A percentile compares a stretch with the other conserved stretches of the same genome.
Conservation (phyloP, 2,329 filamentous ascomycete species). For the Intubia oerlemansii region DNA sequence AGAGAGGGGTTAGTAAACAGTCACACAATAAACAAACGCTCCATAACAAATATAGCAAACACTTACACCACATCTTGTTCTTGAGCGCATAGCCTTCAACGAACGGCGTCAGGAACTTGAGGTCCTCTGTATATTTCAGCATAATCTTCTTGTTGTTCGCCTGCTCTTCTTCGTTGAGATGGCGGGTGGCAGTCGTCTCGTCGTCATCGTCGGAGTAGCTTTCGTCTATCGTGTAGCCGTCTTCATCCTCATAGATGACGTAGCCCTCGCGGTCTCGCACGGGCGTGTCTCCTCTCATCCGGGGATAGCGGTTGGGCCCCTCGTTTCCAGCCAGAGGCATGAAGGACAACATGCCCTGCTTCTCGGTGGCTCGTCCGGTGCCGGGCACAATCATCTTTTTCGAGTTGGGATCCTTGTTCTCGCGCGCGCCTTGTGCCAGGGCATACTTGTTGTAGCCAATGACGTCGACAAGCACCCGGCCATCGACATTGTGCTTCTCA, state of each 20-base stretch:
- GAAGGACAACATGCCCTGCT: no score
- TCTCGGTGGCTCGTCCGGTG: constrained; percentile 2
- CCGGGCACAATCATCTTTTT: constrained; percentile 7
- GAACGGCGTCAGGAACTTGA: constrained; percentile 20
- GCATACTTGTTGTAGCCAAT: constrained; percentile 21
- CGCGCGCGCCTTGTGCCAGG: constrained; percentile 15
- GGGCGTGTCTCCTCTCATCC: no score
- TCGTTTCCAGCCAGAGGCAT: no score
- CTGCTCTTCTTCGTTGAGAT: constrained; percentile 15
- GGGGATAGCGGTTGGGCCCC: neutral
- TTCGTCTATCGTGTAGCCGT: no score
- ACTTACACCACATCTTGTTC: constrained; percentile 24
- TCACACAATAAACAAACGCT: no score
- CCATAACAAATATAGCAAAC: no score
- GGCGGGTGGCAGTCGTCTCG: constrained; percentile 6
- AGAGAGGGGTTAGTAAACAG: no score
- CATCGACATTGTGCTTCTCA: constrained; percentile 18
- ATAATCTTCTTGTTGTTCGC: constrained; percentile 18
- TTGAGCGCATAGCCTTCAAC: constrained; percentile 23
- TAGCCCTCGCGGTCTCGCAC: no score
- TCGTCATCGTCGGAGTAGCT: no score
- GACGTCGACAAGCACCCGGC: constrained; percentile 19
- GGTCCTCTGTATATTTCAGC: constrained; percentile 15
- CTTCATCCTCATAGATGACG: no score
- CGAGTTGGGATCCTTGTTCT: constrained; percentile 13